phyloP scores from a whole-genome alignment of 2,329 filamentous ascomycete genomes.

The Bisporella sp. region DNA sequence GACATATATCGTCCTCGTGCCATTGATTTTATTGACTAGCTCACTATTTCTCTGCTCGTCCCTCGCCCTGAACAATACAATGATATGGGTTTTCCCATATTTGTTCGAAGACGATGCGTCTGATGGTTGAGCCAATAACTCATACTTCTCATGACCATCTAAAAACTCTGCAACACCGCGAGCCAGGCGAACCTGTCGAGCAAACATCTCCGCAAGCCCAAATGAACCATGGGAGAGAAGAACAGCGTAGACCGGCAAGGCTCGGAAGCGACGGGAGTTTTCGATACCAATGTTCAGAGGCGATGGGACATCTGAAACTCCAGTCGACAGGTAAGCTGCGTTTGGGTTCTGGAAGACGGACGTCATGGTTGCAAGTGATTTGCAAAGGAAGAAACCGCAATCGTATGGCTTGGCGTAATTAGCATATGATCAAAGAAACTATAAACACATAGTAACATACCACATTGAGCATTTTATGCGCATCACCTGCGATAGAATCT shows the following conservation, averaged over 20 bases:
- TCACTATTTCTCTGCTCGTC: constrained; percentile 55
- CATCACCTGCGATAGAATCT: constrained; percentile 81
- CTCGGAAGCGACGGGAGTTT: constrained; percentile 85
- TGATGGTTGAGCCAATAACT: constrained; percentile 49
- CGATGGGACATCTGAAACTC: constrained; percentile 52
- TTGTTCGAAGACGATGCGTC: not conserved
- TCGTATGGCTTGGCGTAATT: constrained; percentile 61
- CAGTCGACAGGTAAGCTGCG: constrained; percentile 65
- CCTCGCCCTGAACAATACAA: constrained; percentile 72
- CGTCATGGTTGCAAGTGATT: constrained; percentile 49
- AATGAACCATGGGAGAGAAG: constrained; percentile 65
- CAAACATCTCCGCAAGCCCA: constrained; percentile 64
- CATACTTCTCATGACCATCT: constrained; percentile 52
- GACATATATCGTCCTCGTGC: constrained; percentile 68
- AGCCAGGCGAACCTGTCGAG: constrained; percentile 65
- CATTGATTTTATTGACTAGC: constrained; percentile 69
- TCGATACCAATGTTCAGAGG: constrained; percentile 84
- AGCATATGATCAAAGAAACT: not conserved
- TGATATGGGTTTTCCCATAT: constrained; percentile 36
- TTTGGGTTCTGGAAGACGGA: constrained; percentile 76
- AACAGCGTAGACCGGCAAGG: constrained; percentile 80
- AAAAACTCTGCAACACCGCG: constrained; percentile 61
- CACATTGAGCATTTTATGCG: constrained; percentile 89
- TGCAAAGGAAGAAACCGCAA: constrained; percentile 81
- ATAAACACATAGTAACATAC: constrained; percentile 33